A percentile compares a stretch with the other conserved stretches of the same genome.
phyloP scores from a whole-genome alignment of 371 early-diverging fungal genomes.

The Rhizopus microsporus region DNA sequence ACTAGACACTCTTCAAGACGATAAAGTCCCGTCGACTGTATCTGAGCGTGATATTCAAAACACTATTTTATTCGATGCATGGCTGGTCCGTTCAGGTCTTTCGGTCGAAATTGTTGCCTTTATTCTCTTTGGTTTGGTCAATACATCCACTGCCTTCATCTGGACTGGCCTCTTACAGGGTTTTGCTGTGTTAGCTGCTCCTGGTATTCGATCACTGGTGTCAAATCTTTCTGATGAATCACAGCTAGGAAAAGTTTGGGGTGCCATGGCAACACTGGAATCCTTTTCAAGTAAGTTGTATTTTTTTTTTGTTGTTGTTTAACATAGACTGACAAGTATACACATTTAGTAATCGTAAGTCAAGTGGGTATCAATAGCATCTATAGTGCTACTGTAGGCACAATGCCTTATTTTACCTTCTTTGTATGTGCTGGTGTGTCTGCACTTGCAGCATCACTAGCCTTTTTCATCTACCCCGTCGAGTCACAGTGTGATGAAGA shows the following conservation, averaged over 20 bases:
- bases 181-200: conserved; percentile 29
- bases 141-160: conserved; percentile 24
- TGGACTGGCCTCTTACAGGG: conserved; percentile 35
- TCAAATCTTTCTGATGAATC: conserved; percentile 41
- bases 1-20: background rate
- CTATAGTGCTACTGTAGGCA: conserved; percentile 48
- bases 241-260: conserved; percentile 52
- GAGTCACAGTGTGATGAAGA: background rate
- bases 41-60: conserved; percentile 1
- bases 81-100: conserved; percentile 49
- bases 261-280: conserved; percentile 53
- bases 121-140: conserved; percentile 34
- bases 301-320: conserved; percentile 7
- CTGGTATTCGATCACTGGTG: background rate
- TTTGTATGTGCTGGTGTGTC: conserved; percentile 26
- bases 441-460: background rate
- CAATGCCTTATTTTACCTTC: conserved; percentile 53
- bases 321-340: conserved; percentile 5
- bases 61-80: conserved; percentile 37
- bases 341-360: conserved; percentile 30
- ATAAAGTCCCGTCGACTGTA: background rate
- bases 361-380: conserved; percentile 39
- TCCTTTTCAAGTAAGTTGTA: conserved; percentile 44
- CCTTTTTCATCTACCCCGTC: conserved; percentile 12
- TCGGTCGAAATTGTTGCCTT: conserved; percentile 34